Conservation (phyloP, 805 yeast species). For the Tetrapisispora pingtungensis region DNA sequence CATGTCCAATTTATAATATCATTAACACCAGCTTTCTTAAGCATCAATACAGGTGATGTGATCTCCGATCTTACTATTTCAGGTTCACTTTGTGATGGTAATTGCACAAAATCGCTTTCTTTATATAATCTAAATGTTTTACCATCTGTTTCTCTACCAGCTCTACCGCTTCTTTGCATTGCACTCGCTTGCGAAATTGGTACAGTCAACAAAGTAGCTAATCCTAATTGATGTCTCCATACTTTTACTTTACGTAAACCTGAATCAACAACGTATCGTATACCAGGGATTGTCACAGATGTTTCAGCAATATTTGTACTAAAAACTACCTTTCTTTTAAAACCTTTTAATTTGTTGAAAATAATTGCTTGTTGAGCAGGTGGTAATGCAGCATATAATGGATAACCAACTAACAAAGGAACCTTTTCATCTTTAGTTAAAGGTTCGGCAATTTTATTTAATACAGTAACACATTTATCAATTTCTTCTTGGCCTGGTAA, state of each 20-base stretch:
- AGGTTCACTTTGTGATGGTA: conserved; percentile 80
- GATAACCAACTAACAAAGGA: conserved; percentile 66
- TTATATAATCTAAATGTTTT: conserved; percentile 78
- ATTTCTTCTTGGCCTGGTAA: conserved; percentile 97
- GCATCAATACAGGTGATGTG: conserved; percentile 70
- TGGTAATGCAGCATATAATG: conserved; percentile 89
- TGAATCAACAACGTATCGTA: conserved; percentile 82
- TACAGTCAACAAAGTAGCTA: conserved; percentile 84
- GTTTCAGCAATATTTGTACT: conserved; percentile 98
- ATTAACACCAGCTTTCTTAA: conserved; percentile 73
- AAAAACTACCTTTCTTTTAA: conserved; percentile 73
- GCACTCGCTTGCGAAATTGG: conserved; percentile 94
- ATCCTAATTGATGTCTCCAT: conserved; percentile 86
- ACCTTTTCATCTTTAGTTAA: conserved; percentile 52
- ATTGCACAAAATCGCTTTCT: conserved; percentile 52
- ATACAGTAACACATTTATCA: conserved; percentile 63
- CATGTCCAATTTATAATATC: conserved; percentile 84
- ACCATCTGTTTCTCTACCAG: conserved; percentile 96
- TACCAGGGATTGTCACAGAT: conserved; percentile 91
- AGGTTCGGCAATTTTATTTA: conserved; percentile 51
- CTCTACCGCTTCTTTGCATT: conserved; percentile 92
- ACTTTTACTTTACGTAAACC: conserved; percentile 90
- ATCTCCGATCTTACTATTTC: conserved; percentile 85
- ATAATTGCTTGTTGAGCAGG: conserved; percentile 74
- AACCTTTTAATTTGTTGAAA: conserved; percentile 54